Percentiles rank a stretch among this genome's conserved stretches.
Conservation (phyloP, 306 rosid genomes). For the Corylus americana region DNA sequence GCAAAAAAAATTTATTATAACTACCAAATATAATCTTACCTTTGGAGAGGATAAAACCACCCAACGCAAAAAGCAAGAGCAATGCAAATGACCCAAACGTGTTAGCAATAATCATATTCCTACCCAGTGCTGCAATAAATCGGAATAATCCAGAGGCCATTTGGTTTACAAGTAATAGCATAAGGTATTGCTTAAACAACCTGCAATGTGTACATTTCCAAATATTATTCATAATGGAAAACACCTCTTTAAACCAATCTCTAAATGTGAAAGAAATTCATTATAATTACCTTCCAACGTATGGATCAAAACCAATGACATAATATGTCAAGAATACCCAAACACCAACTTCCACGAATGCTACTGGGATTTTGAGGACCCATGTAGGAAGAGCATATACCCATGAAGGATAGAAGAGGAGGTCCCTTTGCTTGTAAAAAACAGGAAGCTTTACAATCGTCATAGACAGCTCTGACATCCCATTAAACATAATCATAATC, state of each 20-base stretch:
- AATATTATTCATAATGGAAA: background rate
- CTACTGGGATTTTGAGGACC: constrained; percentile 44
- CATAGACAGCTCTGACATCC: constrained; percentile 44
- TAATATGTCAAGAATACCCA: constrained; percentile 48
- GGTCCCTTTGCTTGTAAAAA: constrained; percentile 51
- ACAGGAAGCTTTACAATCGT: constrained; percentile 49
- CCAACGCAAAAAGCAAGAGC: constrained; percentile 25
- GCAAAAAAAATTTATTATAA: background rate
- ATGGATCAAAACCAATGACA: constrained; percentile 47
- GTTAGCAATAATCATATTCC: constrained; percentile 30
- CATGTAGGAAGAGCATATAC: constrained; percentile 41
- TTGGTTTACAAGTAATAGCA: constrained; percentile 36
- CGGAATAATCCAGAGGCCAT: constrained; percentile 44
- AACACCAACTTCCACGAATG: constrained; percentile 36
- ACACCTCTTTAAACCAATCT: background rate
- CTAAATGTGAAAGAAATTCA: background rate
- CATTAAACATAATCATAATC: constrained; percentile 38
- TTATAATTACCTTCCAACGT: constrained; percentile 25
- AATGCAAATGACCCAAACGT: constrained; percentile 33
- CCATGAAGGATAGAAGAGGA: constrained; percentile 47
- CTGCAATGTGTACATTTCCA: constrained; percentile 21
- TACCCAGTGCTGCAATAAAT: constrained; percentile 22
- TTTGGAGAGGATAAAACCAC: constrained; percentile 26
- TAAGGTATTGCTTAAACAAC: constrained; percentile 41
- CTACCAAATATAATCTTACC: background rate